Evolutionary conservation across 1,284 basidiomycete species (phyloP), one percentile per base, ranked within the genome.

Genomic region (Austroboletus novae-zelandiae): DNA sequence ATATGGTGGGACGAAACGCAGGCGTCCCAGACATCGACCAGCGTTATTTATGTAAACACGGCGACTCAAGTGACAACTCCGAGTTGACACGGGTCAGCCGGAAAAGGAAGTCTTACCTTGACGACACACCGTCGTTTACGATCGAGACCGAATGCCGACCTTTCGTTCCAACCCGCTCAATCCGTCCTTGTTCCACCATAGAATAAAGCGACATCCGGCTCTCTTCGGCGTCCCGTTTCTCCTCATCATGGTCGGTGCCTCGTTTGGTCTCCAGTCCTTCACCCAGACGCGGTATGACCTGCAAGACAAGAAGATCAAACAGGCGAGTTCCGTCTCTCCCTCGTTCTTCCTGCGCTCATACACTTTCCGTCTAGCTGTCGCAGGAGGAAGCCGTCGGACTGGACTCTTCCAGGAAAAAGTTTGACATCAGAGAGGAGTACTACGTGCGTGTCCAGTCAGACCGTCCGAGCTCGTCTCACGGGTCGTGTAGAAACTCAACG

Each of bases 401-500:
- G 69, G 80, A 84, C 57, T 84, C 80, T 71, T 81, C 86, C 43
- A 78, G 91, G 68, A 91, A 89, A 72, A 89, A 84, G 73, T 85
- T 98, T 52, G 94, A 98, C 68, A 88, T 98, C 23, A 74, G 92
- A 44, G 95, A 98, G 69, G 96, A 98, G 68, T 98, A 98, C 71
- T 98, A 89, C 66, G 93, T 95, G 72, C 70, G 91, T 84, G 30
- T 40, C 17, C 15, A 13, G 23, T n/a, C 36, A 8, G 10, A 5
- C 9, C 13, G 20, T 40, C 29, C 15, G 9, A 35, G 32, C 27
- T 50, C 49, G 29, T 43, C 40, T 50, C 8, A 54, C 37, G 32
- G 20, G 18, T 60, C 10, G 42, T 54, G 49, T 61, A 93, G 89
- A 80, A 84, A 63, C 65, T 93, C 60, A 83, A 77, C 67, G 76